Percentiles rank a stretch among this genome's conserved stretches.
These are phyloP conservation scores for Quercus glauca DNA, from an alignment of 306 rosid genomes.

Conservation along the genomic window DNA sequence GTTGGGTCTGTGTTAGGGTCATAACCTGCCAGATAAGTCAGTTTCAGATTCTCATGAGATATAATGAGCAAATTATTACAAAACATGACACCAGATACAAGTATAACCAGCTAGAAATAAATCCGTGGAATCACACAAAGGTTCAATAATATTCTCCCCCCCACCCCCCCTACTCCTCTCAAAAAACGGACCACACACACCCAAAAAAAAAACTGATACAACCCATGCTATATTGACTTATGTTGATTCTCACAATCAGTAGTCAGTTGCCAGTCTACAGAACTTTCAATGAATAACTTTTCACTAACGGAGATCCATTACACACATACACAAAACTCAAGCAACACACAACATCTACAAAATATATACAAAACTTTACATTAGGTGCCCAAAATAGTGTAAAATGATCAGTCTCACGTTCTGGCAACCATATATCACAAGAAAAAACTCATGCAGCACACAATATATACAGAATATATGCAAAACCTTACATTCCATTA, in stretches of 20 bases:
- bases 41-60: conserved; percentile 17
- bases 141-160: not conserved
- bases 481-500: not conserved
- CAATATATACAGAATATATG: not conserved
- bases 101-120: not conserved
- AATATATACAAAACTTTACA: not conserved
- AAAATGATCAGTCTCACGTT: not conserved
- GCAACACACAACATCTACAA: not conserved
- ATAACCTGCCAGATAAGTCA: conserved; percentile 60
- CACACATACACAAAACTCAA: not conserved
- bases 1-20: conserved; percentile 86
- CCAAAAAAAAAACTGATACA: too few relatives aligned
- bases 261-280: not conserved
- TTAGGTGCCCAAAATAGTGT: not conserved
- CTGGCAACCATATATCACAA: not conserved
- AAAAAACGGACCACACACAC: too few relatives aligned
- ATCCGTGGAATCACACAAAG: not conserved
- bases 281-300: not conserved
- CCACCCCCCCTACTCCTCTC: too few relatives aligned
- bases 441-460: not conserved
- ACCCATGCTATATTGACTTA: not conserved
- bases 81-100: not conserved
- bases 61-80: not conserved
- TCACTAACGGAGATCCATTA: not conserved
- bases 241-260: not conserved